Percentiles rank a stretch among this genome's conserved stretches.
These are phyloP conservation scores for Sextonia rubra DNA, from an alignment of 164 flowering plant species.

Conservation along the genomic window DNA sequence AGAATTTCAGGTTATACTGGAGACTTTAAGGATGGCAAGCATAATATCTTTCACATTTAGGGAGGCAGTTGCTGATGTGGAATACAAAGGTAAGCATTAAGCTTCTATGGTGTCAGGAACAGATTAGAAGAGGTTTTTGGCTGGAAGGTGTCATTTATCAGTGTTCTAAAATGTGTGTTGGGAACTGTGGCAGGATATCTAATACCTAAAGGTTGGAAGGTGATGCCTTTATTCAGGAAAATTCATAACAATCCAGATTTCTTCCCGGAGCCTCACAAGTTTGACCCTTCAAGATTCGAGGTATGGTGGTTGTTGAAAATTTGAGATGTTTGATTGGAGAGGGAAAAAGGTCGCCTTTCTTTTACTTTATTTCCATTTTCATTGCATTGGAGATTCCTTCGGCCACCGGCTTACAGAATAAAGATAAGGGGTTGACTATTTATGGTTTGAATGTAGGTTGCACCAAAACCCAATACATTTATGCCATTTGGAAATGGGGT, in stretches of 20 bases:
- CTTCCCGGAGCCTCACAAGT: conserved; percentile 65
- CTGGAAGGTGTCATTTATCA: not conserved
- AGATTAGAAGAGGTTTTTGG: not conserved
- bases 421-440: not conserved
- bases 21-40: conserved; percentile 84
- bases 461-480: conserved; percentile 69
- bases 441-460: conserved; percentile 31
- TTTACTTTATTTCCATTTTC: too few relatives aligned
- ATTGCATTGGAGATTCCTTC: not conserved
- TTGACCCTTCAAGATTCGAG: conserved; percentile 91
- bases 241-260: conserved; percentile 76
- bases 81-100: conserved; percentile 61
- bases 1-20: conserved; percentile 55
- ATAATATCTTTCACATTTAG: conserved; percentile 85
- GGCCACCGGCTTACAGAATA: too few relatives aligned
- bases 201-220: conserved; percentile 98
- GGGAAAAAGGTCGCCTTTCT: not conserved
- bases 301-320: conserved; percentile 25
- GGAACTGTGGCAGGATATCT: conserved; percentile 54
- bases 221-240: conserved; percentile 87
- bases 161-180: not conserved
- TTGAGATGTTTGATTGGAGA: not conserved
- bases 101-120: not conserved
- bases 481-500: conserved; percentile 77
- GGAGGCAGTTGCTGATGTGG: conserved; percentile 88